These are phyloP conservation scores for Penicillium oxalicum DNA, from an alignment of 2,329 filamentous ascomycete species.

Conservation along the genomic window DNA sequence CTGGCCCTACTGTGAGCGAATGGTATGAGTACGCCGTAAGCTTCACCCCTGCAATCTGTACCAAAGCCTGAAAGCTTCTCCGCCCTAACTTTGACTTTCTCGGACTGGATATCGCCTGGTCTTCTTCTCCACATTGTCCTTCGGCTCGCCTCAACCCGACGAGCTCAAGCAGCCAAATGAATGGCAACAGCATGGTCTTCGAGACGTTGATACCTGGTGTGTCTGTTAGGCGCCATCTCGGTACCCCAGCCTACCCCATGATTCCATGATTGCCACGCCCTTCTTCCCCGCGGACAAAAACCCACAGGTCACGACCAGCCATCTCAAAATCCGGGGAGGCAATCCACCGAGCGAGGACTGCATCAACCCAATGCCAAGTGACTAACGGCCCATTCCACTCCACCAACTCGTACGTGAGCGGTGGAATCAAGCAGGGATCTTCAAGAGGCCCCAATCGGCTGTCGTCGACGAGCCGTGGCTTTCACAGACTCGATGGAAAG, in stretches of 20 bases:
- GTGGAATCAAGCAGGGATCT: neutral
- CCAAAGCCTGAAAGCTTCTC: too few species aligned
- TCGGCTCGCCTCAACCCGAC: neutral
- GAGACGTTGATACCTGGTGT: neutral
- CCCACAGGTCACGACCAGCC: too few species aligned
- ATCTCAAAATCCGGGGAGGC: constrained; percentile 13
- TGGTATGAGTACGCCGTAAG: too few species aligned
- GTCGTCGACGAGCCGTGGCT: neutral
- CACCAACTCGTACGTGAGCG: neutral
- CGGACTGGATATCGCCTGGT: neutral
- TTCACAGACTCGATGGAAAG: neutral
- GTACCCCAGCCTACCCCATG: neutral
- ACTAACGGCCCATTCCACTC: neutral
- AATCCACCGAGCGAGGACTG: constrained; percentile 10
- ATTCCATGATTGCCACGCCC: neutral
- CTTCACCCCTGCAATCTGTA: too few species aligned
- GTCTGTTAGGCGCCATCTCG: constrained; percentile 5
- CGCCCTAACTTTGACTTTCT: too few species aligned
- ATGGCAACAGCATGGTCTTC: neutral
- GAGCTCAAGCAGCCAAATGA: neutral
- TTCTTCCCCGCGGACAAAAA: too few species aligned
- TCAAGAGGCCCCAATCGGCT: neutral
- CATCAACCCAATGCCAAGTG: neutral
- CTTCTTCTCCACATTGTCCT: neutral
- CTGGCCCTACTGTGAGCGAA: neutral